These are phyloP conservation scores for Microbotryomycetes sp. DNA, from an alignment of 1,284 basidiomycete species.

Conservation along the genomic window DNA sequence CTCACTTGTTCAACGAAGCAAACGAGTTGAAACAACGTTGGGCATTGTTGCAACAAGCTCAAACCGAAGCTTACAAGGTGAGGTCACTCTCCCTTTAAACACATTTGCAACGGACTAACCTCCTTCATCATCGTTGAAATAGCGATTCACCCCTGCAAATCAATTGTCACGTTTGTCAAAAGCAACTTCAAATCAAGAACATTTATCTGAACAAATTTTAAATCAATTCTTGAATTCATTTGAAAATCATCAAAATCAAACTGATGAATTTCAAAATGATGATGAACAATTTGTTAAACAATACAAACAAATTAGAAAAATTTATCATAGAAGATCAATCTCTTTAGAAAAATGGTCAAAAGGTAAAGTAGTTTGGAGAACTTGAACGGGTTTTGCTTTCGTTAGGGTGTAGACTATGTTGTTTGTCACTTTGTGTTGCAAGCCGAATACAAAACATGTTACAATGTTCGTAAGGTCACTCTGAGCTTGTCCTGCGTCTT, in stretches of 20 bases:
- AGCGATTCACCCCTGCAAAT: slow-evolving; percentile 79
- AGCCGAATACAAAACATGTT: background rate
- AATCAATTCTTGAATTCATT: slow-evolving; percentile 65
- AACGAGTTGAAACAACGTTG: slow-evolving; percentile 69
- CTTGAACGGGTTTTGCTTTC: background rate
- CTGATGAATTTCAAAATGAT: slow-evolving; percentile 48
- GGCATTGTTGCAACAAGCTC: slow-evolving; percentile 77
- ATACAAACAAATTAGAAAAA: slow-evolving; percentile 75
- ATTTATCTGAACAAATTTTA: slow-evolving; percentile 72
- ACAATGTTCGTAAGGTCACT: background rate
- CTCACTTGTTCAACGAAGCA: slow-evolving; percentile 67
- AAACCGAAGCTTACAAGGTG: slow-evolving; percentile 79
- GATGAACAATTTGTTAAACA: slow-evolving; percentile 80
- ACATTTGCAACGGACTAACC: background rate
- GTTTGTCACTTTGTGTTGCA: background rate
- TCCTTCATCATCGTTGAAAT: background rate
- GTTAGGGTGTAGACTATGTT: too few relatives aligned
- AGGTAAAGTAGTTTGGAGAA: slow-evolving; percentile 70
- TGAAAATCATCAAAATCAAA: slow-evolving; percentile 55
- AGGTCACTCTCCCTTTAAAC: slow-evolving; percentile 25
- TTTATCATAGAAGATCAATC: slow-evolving; percentile 80
- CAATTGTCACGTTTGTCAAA: slow-evolving; percentile 76
- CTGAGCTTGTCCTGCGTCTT: background rate
- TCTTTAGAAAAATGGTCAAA: slow-evolving; percentile 79
- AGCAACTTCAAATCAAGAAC: slow-evolving; percentile 79